These are phyloP conservation scores for Irpex lacteus DNA, from an alignment of 1,284 basidiomycete genomes.

Conservation along the genomic window DNA sequence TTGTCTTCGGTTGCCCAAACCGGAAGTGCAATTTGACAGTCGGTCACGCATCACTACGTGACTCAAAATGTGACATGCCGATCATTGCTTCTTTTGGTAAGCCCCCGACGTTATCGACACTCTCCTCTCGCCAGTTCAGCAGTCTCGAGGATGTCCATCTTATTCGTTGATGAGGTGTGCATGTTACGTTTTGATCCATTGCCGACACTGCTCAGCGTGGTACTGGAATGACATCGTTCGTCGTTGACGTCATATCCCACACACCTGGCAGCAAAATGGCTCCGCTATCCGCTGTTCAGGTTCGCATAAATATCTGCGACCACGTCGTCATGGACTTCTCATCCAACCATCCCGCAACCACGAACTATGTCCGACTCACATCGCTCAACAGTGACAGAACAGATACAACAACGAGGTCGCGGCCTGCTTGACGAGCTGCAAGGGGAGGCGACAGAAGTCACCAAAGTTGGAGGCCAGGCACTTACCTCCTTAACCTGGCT, in stretches of 20 bases:
- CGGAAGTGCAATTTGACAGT: too few relatives aligned
- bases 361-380: background rate
- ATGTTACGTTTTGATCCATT: too few relatives aligned
- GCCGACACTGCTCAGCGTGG: too few relatives aligned
- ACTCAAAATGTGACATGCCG: background rate
- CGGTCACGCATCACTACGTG: background rate
- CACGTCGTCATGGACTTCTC: background rate
- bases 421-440: slow-evolving; percentile 16
- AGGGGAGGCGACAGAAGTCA: slow-evolving; percentile 19
- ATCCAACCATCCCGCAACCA: background rate
- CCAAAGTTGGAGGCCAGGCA: slow-evolving; percentile 18
- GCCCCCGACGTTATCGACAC: background rate
- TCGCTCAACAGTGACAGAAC: background rate
- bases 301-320: background rate
- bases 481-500: slow-evolving; percentile 29
- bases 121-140: background rate
- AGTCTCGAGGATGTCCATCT: too few relatives aligned
- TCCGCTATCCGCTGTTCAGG: background rate
- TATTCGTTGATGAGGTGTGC: too few relatives aligned
- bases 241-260: background rate
- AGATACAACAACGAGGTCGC: background rate
- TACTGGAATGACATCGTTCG: background rate
- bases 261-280: background rate
- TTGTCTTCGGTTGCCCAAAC: too few relatives aligned
- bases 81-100: background rate